phyloP scores from a whole-genome alignment of 2,329 filamentous ascomycete genomes.

The Incumbomyces lentus region DNA sequence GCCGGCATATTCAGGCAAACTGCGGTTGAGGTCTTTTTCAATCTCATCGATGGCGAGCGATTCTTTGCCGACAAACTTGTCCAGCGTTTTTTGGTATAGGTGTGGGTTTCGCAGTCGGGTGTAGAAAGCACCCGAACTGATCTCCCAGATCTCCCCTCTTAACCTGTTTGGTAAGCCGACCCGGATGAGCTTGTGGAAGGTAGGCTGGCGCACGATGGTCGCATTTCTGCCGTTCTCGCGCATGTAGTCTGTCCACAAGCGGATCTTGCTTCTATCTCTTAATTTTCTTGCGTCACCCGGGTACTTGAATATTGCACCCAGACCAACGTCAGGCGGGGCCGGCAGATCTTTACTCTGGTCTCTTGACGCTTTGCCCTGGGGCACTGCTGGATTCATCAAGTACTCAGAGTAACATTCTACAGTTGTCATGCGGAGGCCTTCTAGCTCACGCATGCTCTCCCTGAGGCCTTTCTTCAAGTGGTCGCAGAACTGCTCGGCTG shows the following conservation, averaged over 20 bases:
- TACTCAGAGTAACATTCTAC: slow-evolving; percentile 88
- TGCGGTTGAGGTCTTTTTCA: slow-evolving; percentile 94
- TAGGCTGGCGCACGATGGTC: slow-evolving; percentile 86
- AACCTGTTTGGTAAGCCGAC: slow-evolving; percentile 90
- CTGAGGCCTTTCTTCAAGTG: slow-evolving; percentile 82
- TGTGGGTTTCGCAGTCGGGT: slow-evolving; percentile 76
- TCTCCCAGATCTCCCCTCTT: slow-evolving; percentile 89
- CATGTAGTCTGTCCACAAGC: slow-evolving; percentile 92
- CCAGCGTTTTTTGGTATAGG: slow-evolving; percentile 71
- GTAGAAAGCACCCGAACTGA: slow-evolving; percentile 84
- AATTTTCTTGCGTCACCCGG: slow-evolving; percentile 91
- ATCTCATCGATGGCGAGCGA: slow-evolving; percentile 98
- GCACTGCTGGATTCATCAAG: slow-evolving; percentile 41
- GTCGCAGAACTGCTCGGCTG: slow-evolving; percentile 93
- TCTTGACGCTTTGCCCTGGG: slow-evolving; percentile 45
- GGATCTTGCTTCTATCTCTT: slow-evolving; percentile 91
- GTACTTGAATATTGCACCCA: slow-evolving; percentile 88
- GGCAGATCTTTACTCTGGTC: slow-evolving; percentile 30
- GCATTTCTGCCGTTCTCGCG: slow-evolving; percentile 89
- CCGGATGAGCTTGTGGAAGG: slow-evolving; percentile 93
- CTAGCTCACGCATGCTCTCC: slow-evolving; percentile 77
- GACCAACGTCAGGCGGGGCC: slow-evolving; percentile 75
- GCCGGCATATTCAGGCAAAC: slow-evolving; percentile 90
- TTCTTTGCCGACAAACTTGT: slow-evolving; percentile 72
- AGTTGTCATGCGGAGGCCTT: slow-evolving; percentile 69